A percentile compares a stretch with the other conserved stretches of the same genome.
These are phyloP conservation scores for Corymbia citriodora DNA, from an alignment of 441 rosid genomes.

Conservation along the genomic window DNA sequence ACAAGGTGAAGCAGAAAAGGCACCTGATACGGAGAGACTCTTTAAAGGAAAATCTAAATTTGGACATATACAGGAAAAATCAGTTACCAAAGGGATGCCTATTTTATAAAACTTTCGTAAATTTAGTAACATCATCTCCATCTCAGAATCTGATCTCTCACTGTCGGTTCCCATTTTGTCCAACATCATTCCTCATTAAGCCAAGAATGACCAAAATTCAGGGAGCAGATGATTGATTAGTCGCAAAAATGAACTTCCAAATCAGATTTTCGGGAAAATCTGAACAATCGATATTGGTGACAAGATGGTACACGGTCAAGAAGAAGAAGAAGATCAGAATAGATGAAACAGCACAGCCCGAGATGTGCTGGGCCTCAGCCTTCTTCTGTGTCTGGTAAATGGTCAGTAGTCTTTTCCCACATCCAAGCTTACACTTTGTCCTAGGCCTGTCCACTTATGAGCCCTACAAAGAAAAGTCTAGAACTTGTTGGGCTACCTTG, in stretches of 20 bases:
- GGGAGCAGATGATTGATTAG: not conserved
- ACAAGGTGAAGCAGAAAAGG: not conserved
- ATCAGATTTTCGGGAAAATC: not conserved
- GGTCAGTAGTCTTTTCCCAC: not conserved
- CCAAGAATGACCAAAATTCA: not conserved
- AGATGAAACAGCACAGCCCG: not conserved
- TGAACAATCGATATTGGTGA: not conserved
- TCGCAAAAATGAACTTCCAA: not conserved
- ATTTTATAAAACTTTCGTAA: conserved; percentile 45
- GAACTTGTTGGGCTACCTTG: not conserved
- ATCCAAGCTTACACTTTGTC: not conserved
- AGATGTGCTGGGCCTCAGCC: not conserved
- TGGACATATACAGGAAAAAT: not conserved
- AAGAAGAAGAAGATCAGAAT: not conserved
- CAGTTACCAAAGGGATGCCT: conserved; percentile 25
- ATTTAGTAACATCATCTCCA: conserved; percentile 23
- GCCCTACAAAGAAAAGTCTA: not conserved
- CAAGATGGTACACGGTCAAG: not conserved
- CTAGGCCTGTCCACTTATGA: not conserved
- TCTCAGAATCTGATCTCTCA: conserved; percentile 19
- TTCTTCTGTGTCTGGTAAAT: not conserved
- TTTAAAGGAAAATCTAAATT: not conserved
- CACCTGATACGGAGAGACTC: not conserved
- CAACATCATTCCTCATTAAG: not conserved
- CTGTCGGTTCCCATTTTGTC: conserved; percentile 14